Conservation (phyloP, 2,329 filamentous ascomycete species). For the Exophiala sideris region DNA sequence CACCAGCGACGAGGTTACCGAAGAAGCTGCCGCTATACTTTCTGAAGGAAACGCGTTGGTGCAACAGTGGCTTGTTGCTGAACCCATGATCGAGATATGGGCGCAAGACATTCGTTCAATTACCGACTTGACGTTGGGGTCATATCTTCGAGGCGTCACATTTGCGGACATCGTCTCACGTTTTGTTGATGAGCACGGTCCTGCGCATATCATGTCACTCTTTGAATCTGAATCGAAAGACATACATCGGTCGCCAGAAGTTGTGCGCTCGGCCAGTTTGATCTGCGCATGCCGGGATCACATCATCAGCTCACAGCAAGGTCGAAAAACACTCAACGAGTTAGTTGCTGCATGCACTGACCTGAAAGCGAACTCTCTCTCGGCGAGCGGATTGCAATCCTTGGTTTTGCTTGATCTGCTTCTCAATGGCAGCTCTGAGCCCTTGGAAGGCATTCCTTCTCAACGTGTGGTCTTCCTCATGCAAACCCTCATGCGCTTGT, state of each 20-base stretch:
- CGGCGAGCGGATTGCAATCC: slow-evolving; percentile 24
- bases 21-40: slow-evolving; percentile 53
- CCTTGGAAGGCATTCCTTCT: slow-evolving; percentile 47
- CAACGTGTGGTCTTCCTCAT: slow-evolving; percentile 79
- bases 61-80: slow-evolving; percentile 40
- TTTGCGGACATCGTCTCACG: slow-evolving; percentile 40
- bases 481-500: slow-evolving; percentile 68
- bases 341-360: slow-evolving; percentile 59
- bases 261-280: slow-evolving; percentile 47
- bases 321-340: slow-evolving; percentile 57
- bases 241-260: slow-evolving; percentile 38
- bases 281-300: slow-evolving; percentile 49
- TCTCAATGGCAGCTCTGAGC: slow-evolving; percentile 47
- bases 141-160: slow-evolving; percentile 40
- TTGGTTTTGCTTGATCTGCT: slow-evolving; percentile 56
- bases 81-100: slow-evolving; percentile 21
- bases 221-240: slow-evolving; percentile 33
- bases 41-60: slow-evolving; percentile 49
- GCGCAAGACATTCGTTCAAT: slow-evolving; percentile 25
- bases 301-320: slow-evolving; percentile 46
- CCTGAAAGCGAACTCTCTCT: slow-evolving; percentile 7
- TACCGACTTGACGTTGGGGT: slow-evolving; percentile 2
- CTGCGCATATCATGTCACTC: slow-evolving; percentile 32
- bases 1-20: slow-evolving; percentile 48
- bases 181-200: slow-evolving; percentile 29